Evolutionary conservation across 176 grass and related monocot genomes (phyloP).

Genomic region (Pontederia crassipes): DNA sequence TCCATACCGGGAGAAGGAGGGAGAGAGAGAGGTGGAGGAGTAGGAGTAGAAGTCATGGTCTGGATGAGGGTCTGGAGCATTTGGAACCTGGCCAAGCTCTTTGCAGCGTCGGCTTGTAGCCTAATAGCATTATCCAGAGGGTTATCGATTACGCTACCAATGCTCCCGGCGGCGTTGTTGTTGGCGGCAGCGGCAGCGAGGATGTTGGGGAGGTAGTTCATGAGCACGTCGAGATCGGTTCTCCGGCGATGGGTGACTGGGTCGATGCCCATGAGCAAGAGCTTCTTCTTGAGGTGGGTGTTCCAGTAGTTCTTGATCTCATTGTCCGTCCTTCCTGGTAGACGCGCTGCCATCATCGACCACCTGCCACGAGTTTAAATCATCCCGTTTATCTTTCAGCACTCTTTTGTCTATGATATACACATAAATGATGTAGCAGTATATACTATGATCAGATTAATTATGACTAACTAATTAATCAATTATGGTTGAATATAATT

Average conservation of each 20-base stretch:
- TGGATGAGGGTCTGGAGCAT: constrained; percentile 12
- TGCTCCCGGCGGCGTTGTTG: constrained; percentile 1
- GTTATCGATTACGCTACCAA: constrained; percentile 51
- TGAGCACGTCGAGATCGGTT: constrained; percentile 8
- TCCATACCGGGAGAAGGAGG: neutral
- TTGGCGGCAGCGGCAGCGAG: constrained; percentile 38
- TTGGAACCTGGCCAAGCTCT: neutral
- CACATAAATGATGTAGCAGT: too few relatives aligned
- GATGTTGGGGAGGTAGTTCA: neutral
- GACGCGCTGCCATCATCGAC: constrained; percentile 46
- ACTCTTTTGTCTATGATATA: too few relatives aligned
- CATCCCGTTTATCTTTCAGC: neutral
- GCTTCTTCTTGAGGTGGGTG: constrained; percentile 63
- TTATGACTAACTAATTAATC: too few relatives aligned
- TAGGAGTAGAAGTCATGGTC: neutral
- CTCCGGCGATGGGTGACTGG: constrained; percentile 49
- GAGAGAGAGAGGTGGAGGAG: neutral
- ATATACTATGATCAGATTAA: too few relatives aligned
- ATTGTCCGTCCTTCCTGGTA: constrained; percentile 18
- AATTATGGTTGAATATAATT: neutral
- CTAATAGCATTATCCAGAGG: constrained; percentile 5
- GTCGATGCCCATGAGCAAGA: constrained; percentile 45
- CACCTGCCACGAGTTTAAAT: constrained; percentile 28
- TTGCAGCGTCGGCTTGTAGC: constrained; percentile 7
- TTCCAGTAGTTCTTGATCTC: constrained; percentile 23